Conservation (phyloP, 345 rosid species). For the Streptanthus diversifolius region DNA sequence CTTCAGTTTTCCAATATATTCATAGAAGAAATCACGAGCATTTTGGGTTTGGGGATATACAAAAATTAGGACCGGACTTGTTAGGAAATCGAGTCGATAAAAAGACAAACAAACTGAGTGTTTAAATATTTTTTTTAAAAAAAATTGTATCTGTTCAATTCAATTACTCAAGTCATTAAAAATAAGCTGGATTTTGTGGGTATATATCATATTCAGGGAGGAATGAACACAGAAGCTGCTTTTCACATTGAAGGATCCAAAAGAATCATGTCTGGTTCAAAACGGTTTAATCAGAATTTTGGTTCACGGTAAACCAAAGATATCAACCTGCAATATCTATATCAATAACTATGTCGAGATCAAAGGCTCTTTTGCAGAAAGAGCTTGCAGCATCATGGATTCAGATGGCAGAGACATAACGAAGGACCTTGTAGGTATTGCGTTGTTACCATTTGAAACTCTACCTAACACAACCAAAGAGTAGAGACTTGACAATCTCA, state of each 20-base stretch:
- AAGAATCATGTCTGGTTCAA: slow-evolving; percentile 39
- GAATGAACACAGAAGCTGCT: slow-evolving; percentile 47
- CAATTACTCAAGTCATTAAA: too few relatives aligned
- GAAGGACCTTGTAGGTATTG: neutral
- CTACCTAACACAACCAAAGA: too few relatives aligned
- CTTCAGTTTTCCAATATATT: too few relatives aligned
- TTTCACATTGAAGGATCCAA: slow-evolving; percentile 64
- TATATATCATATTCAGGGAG: slow-evolving; percentile 42
- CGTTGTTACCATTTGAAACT: too few relatives aligned
- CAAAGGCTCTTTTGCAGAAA: slow-evolving; percentile 58
- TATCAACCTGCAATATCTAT: slow-evolving; percentile 28
- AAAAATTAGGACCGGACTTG: too few relatives aligned
- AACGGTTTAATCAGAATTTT: slow-evolving; percentile 43
- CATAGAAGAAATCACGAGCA: too few relatives aligned
- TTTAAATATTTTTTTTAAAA: too few relatives aligned
- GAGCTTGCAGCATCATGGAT: slow-evolving; percentile 51
- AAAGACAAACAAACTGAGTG: too few relatives aligned
- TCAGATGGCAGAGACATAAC: slow-evolving; percentile 37
- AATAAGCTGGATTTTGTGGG: neutral
- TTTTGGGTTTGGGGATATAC: too few relatives aligned
- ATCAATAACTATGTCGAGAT: slow-evolving; percentile 46
- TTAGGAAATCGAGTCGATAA: too few relatives aligned
- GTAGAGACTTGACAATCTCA: too few relatives aligned
- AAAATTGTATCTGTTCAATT: neutral
- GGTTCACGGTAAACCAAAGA: slow-evolving; percentile 33